These are phyloP conservation scores for Dimocarpus longan DNA, from an alignment of 345 rosid species.

Conservation along the genomic window DNA sequence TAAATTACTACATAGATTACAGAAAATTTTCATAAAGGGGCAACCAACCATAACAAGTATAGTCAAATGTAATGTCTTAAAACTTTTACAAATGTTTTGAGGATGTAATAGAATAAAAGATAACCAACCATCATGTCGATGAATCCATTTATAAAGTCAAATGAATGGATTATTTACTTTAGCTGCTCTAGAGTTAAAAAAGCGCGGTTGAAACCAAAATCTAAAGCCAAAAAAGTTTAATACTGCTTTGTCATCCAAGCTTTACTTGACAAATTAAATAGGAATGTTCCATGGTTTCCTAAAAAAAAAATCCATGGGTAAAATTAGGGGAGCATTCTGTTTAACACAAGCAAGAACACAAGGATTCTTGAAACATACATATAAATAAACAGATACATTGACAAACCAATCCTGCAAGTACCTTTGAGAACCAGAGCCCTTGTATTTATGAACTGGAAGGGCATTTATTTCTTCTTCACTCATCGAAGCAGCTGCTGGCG, in stretches of 20 bases:
- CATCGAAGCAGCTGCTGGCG: slow-evolving; percentile 65
- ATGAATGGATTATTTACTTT: neutral
- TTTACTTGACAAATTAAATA: too few relatives aligned
- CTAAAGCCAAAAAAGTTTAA: neutral
- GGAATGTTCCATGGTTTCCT: neutral
- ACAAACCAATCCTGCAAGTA: slow-evolving; percentile 16
- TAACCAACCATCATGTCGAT: neutral
- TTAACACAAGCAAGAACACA: neutral
- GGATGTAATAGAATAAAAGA: neutral
- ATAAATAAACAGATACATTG: neutral
- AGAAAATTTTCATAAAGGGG: neutral
- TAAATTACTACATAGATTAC: neutral
- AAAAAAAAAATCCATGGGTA: neutral
- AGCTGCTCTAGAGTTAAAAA: neutral
- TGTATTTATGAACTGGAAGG: slow-evolving; percentile 86
- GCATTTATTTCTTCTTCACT: slow-evolving; percentile 95
- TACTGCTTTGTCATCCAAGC: neutral
- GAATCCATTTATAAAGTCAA: neutral
- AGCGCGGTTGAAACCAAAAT: neutral
- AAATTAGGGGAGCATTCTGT: neutral
- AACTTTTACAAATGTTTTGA: neutral
- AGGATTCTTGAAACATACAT: neutral
- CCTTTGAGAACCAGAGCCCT: slow-evolving; percentile 56
- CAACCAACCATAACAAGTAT: neutral
- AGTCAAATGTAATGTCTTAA: neutral